Conservation (phyloP, 1,284 basidiomycete genomes). For the Puccinia novopanici region DNA sequence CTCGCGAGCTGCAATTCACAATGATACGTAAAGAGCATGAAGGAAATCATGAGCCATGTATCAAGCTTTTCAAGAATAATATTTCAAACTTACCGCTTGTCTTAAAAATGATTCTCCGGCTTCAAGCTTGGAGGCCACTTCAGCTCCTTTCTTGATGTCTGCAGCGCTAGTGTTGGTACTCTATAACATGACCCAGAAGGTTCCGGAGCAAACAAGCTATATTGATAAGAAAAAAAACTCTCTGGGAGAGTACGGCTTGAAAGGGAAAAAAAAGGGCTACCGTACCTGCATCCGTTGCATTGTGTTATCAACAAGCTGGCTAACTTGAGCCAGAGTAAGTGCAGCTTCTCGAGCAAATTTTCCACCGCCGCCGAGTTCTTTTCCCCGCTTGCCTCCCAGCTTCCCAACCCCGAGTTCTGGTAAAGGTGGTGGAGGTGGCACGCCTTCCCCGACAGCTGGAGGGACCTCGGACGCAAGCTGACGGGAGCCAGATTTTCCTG, state of each 20-base stretch:
- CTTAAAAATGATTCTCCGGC: constrained; percentile 11
- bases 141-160: constrained; percentile 4
- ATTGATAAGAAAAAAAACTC: not conserved
- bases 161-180: not conserved
- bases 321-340: constrained; percentile 2
- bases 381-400: not conserved
- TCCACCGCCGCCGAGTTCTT: not conserved
- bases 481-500: not conserved
- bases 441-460: not conserved
- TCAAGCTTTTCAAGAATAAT: not conserved
- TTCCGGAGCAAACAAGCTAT: not conserved
- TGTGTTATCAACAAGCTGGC: not conserved
- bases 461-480: not conserved
- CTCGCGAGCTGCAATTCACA: not conserved
- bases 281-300: constrained; percentile 19
- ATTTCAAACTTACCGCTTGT: not conserved
- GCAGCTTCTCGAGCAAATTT: constrained; percentile 18
- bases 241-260: not conserved
- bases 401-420: not conserved
- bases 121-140: not conserved
- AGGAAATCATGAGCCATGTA: not conserved
- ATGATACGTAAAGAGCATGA: not conserved
- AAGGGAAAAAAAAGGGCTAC: not conserved
- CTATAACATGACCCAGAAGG: not conserved
- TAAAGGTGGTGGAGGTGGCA: not conserved